Base-by-base conservation (phyloP, 345 rosid genomes). In the Pelargonium nanum region DNA sequence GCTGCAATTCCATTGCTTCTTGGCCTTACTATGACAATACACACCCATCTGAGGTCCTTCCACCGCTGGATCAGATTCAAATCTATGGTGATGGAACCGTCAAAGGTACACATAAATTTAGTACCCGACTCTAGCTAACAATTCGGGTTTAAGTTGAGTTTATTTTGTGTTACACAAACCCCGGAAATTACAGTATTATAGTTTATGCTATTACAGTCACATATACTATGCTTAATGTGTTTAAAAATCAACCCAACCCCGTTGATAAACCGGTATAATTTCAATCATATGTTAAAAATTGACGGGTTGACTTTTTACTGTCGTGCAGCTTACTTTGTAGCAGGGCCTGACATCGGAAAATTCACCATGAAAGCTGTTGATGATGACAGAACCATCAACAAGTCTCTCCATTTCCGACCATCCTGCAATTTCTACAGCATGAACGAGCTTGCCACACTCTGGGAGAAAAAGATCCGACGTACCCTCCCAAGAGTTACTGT, bases 1-100 rank as follows among this genome's bases (percentile, higher is more conserved):
- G 94, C 53, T 86, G 94, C 79, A 83, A 86, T 26, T 86, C 94
- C 22, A 68, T 86, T 45, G 94, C 89, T 32, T 81, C 94, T 3
- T 86, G 94, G 94, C 94, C 94, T 5, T 86, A 86, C 73, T 68
- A 59, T 44, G 71, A 83, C 63, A 86, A 86, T 58, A 74, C 62
- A 1, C 94, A 86, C 61, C 93, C 93, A 5, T 67, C 89, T 0
- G 77, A 81, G 63, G 78, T 72, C 40, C 68, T 77, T 20, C 94
- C 94, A 7, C 94, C 94, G 6, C 60, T 81, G 74, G 89, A 83
- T 44, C 78, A 68, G 40, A 80, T 80, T 50, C 74, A 75, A 60
- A 84, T 86, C 74, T 86, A 86, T 62, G 93, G 87, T 1, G 84
- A 86, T 40, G 93, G 93, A 26, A 70, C 44, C 58, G 81, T 75